Base-by-base conservation (phyloP, 2,329 filamentous ascomycete genomes). In the Fusarium sp. region DNA sequence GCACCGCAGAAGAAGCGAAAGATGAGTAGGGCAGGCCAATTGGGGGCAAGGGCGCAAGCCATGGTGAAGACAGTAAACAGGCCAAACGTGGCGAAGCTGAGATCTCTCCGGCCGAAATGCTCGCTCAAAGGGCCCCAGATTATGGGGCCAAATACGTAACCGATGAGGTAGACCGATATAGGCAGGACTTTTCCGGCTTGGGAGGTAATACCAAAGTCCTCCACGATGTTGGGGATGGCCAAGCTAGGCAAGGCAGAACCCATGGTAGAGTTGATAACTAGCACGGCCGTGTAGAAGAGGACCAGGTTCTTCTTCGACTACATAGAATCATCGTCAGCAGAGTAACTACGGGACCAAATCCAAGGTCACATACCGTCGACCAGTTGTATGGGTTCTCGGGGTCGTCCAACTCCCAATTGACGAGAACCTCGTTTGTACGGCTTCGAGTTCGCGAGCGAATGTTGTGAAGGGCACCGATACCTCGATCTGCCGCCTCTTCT, bases 241-340 rank as follows among this genome's bases (percentile, higher is more conserved):
- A 92, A 92, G 65, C 90, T 90, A 1, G 92, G 90, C 6, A 94
- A 84, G 0, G 90, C 86, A 47, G 89, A 92, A 2, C 89, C 89
- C 82, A 94, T 89, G 11, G 92, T 93, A 30, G 88, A 90, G 80
- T 94, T 94, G 79, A 93, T 85, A 50, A 93, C 90, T 63, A 88
- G 85, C 71, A 88, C 79, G 82, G 90, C 89, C 2, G 87, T 87
- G 0, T 88, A 85, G 30, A 89, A 77, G 3, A 92, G 78, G 7
- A 93, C 85, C 40, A 84, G 82, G 2, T 82, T 72, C 78, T 93
- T 93, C 75, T 86, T 89, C 59, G 75, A 74, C 87, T 91, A 71
- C n/a, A 17, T 15, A 11, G 20, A 14, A 14, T 14, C 15, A 52
- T 56, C 6, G 25, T 69, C 54, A 66, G 45, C 9, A 65, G 17